Evolutionary conservation across 208 protist species (phyloP).

Genomic region (Leishmania tropica): DNA sequence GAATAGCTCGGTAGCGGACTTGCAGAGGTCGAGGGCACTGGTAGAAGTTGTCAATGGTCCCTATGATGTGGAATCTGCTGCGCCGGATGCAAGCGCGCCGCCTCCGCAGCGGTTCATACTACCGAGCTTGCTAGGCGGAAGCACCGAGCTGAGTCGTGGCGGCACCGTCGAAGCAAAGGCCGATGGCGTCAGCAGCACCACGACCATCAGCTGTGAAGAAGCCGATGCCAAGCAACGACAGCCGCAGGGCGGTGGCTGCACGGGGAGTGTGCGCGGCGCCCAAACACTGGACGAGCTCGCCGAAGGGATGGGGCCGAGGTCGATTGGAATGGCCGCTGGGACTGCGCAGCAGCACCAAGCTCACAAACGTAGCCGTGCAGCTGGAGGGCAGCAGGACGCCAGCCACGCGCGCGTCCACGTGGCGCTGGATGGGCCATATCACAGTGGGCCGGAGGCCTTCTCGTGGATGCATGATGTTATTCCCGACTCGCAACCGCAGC

Average conservation of each 20-base stretch:
- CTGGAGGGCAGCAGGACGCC: background rate
- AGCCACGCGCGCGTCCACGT: background rate
- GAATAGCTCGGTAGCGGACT: background rate
- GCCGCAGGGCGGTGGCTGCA: background rate
- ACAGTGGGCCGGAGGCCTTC: background rate
- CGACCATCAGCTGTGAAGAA: background rate
- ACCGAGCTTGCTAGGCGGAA: constrained; percentile 10
- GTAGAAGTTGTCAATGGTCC: background rate
- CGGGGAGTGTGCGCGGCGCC: background rate
- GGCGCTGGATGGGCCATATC: background rate
- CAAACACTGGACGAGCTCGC: background rate
- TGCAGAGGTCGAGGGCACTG: background rate
- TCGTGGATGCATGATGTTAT: constrained; percentile 2
- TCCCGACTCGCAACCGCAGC: constrained; percentile 1
- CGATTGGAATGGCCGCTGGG: background rate
- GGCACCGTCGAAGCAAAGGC: background rate
- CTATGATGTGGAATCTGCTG: background rate
- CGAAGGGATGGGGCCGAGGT: background rate
- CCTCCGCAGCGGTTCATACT: background rate
- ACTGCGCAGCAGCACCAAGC: background rate
- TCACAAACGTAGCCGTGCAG: background rate
- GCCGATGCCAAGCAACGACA: background rate
- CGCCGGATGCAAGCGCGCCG: background rate
- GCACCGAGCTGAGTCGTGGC: constrained; percentile 5
- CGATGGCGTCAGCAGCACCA: background rate